Conservation (phyloP, 345 rosid species). For the Corymbia maculata region DNA sequence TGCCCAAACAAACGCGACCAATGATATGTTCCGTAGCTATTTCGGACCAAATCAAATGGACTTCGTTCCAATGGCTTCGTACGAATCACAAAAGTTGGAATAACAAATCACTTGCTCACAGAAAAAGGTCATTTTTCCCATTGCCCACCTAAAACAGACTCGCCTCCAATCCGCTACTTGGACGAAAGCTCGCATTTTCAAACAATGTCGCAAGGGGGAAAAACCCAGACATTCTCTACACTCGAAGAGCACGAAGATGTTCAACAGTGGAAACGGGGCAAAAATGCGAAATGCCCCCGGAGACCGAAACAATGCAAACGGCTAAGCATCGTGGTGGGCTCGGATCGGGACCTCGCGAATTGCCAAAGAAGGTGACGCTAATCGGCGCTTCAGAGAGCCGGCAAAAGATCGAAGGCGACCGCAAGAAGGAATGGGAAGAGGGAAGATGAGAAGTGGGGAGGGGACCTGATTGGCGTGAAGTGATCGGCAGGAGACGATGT, state of each 20-base stretch:
- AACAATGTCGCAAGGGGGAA: background rate
- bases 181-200: background rate
- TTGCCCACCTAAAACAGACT: background rate
- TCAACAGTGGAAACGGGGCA: background rate
- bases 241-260: background rate
- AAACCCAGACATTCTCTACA: background rate
- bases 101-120: background rate
- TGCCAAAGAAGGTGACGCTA: background rate
- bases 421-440: background rate
- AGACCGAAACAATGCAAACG: background rate
- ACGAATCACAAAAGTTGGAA: background rate
- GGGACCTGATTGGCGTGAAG: constrained; percentile 61
- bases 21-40: background rate
- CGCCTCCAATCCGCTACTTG: background rate
- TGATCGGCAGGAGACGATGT: constrained; percentile 77
- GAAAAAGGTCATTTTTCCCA: background rate
- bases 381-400: background rate
- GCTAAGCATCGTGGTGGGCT: background rate
- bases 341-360: background rate
- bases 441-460: background rate
- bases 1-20: background rate
- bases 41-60: background rate
- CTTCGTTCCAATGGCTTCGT: background rate
- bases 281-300: background rate
- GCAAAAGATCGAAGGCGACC: background rate